phyloP scores from a whole-genome alignment of 2,329 filamentous ascomycete genomes.

The Aspergillus sp. region DNA sequence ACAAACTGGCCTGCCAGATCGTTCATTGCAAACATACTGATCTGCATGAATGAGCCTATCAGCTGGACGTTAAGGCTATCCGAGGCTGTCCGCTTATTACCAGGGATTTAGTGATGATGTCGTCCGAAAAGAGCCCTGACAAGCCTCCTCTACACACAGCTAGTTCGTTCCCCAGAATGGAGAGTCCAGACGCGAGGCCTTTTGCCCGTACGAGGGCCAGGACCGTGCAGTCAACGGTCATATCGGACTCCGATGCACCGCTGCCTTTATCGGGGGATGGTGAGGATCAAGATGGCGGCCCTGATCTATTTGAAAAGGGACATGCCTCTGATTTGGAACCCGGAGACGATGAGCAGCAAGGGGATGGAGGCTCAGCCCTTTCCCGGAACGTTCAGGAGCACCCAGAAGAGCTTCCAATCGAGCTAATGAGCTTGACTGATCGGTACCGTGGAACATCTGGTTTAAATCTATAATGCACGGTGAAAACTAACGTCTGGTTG shows the following conservation, averaged over 20 bases:
- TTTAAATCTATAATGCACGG: background rate
- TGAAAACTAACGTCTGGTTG: slow-evolving; percentile 1
- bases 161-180: slow-evolving; percentile 29
- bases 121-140: slow-evolving; percentile 16
- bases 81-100: slow-evolving; percentile 5
- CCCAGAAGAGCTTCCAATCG: slow-evolving; percentile 85
- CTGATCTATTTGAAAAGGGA: slow-evolving; percentile 40
- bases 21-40: slow-evolving; percentile 3
- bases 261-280: slow-evolving; percentile 13
- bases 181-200: slow-evolving; percentile 15
- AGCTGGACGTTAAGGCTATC: slow-evolving; percentile 14
- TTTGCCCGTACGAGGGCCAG: slow-evolving; percentile 18
- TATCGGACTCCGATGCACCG: slow-evolving; percentile 18
- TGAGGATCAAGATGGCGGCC: slow-evolving; percentile 18
- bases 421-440: slow-evolving; percentile 82
- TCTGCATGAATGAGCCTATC: slow-evolving; percentile 22
- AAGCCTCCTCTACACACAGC: slow-evolving; percentile 20
- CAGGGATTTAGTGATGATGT: slow-evolving; percentile 16
- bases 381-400: slow-evolving; percentile 49
- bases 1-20: background rate
- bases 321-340: slow-evolving; percentile 25
- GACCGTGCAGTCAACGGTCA: slow-evolving; percentile 17
- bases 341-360: slow-evolving; percentile 22
- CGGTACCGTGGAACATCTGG: slow-evolving; percentile 45
- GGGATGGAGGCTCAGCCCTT: slow-evolving; percentile 26